These are phyloP conservation scores for Penicillium sp. DNA, from an alignment of 2,329 filamentous ascomycete species.

Conservation along the genomic window DNA sequence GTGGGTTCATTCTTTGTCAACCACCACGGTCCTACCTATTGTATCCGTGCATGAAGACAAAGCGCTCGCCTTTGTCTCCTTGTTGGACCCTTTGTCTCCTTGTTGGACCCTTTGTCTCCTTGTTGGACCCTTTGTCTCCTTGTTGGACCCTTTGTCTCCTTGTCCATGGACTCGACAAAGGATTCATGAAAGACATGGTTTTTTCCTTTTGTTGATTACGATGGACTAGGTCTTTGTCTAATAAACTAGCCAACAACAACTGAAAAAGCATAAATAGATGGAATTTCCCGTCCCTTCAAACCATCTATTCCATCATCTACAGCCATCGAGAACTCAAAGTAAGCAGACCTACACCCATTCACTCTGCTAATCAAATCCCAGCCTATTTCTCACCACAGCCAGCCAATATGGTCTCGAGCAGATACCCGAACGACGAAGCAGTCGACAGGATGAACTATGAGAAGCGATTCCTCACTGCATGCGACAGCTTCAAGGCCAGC, in stretches of 20 bases:
- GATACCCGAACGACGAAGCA: not conserved
- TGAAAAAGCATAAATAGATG: not conserved
- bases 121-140: not conserved
- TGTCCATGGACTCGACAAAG: not conserved
- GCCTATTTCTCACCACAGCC: not conserved
- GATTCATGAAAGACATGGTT: too few relatives aligned
- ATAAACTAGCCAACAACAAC: too few relatives aligned
- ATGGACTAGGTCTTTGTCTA: not conserved
- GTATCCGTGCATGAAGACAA: not conserved
- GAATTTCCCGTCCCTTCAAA: not conserved
- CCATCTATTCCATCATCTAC: not conserved
- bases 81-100: not conserved
- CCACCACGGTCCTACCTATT: not conserved
- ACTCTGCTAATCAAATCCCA: not conserved
- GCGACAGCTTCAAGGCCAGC: not conserved
- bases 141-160: not conserved
- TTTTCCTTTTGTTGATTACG: not conserved
- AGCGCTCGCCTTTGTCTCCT: not conserved
- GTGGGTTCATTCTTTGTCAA: not conserved
- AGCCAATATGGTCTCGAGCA: not conserved
- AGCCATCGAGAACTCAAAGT: not conserved
- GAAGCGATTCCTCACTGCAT: not conserved
- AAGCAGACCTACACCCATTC: not conserved
- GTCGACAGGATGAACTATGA: not conserved
- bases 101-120: not conserved